Evolutionary conservation across 225 moss, liverwort and hornwort genomes (phyloP), one percentile per base, ranked within the genome.

Genomic region (Takakia lepidozioides): DNA sequence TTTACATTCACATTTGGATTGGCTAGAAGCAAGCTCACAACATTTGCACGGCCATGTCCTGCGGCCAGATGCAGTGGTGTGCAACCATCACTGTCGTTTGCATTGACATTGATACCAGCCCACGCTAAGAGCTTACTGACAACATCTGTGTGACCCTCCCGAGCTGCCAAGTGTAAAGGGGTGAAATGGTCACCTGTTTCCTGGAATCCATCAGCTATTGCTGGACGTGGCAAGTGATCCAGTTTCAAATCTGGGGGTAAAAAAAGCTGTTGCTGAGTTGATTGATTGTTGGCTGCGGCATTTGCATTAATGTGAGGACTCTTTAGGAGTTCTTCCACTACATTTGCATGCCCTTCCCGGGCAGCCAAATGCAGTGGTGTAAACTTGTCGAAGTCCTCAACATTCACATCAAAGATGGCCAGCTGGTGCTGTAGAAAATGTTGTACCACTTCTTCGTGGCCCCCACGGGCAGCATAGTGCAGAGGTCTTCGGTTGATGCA

Each of bases 391-490:
- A 54, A 36, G 3, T 18, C 42, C 32, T 72, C 77, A 1, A 15
- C 8, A 18, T 17, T 46, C 1, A 48, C 14, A 20, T 77, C 77
- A 21, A 72, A n/a, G 65, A 68, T 5, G 72, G 72, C 6, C 72
- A 52, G 23, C 0, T 68, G 69, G 5, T 55, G 65, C 19, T 66
- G 62, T 1, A 69, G 59, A 39, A 73, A 66, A 25, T 65, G 51
- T 25, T 56, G 55, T 9, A 69, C 32, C 0, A 78, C 52, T 2
- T 69, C 52, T 3, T 46, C 40, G 8, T 73, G 73, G 14, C 78
- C 78, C 9, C 58, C 69, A 0, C 72, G 64, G 1, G 65, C 73
- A 18, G 73, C 78, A 19, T 73, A 73, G 62, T 78, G 78, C n/a
- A 78, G 46, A 21, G 78, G 72, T 1, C 68, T 77, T 32, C 77